A percentile compares a stretch with the other conserved stretches of the same genome.
phyloP scores from a whole-genome alignment of 257 asterid species.

The Lavandula angustifolia region DNA sequence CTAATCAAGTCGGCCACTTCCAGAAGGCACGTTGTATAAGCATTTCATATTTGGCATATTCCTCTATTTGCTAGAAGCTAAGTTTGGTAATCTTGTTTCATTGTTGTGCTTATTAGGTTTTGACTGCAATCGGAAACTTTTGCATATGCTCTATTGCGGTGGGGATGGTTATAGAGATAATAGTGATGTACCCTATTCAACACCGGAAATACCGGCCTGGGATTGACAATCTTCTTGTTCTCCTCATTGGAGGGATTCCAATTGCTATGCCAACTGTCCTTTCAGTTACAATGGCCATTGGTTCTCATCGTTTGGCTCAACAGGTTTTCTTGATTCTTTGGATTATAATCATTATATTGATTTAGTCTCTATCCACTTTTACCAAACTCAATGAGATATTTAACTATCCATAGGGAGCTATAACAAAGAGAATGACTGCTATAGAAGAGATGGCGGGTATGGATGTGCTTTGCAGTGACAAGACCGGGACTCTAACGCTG shows the following conservation, averaged over 20 bases:
- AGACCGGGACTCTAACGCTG: constrained; percentile 88
- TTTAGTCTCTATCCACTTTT: constrained; percentile 1
- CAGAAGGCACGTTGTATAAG: constrained; percentile 62
- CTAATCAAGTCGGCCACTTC: constrained; percentile 94
- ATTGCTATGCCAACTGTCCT: constrained; percentile 99
- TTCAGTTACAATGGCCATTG: constrained; percentile 99
- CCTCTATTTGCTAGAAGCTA: neutral
- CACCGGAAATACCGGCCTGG: constrained; percentile 88
- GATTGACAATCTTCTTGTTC: constrained; percentile 95
- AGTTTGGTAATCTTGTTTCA: constrained; percentile 19
- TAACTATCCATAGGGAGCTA: constrained; percentile 66
- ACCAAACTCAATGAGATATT: constrained; percentile 6
- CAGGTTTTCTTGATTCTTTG: constrained; percentile 55
- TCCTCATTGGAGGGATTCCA: constrained; percentile 95
- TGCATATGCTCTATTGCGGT: constrained; percentile 98
- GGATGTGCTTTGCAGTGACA: constrained; percentile 98
- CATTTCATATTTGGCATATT: constrained; percentile 12
- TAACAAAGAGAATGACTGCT: constrained; percentile 97
- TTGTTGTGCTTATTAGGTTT: constrained; percentile 54
- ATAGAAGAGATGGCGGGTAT: constrained; percentile 99
- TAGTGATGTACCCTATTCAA: constrained; percentile 96
- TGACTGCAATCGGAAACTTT: constrained; percentile 95
- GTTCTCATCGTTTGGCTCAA: constrained; percentile 96
- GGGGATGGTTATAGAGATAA: constrained; percentile 86
- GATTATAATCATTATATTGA: neutral